Conservation (phyloP, 2,329 filamentous ascomycete genomes). For the Pestalotiopsis sp. region DNA sequence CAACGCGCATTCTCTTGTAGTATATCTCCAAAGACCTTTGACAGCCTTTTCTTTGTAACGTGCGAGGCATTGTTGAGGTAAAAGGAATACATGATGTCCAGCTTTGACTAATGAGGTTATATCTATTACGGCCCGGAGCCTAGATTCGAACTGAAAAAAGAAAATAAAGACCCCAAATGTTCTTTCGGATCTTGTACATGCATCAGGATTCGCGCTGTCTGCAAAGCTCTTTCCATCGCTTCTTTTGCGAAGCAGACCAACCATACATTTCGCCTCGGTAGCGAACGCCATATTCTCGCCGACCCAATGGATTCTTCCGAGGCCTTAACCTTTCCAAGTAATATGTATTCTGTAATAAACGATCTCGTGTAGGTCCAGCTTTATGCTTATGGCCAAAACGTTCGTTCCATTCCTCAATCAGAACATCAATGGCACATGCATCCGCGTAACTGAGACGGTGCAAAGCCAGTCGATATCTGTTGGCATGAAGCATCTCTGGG, state of each 20-base stretch:
- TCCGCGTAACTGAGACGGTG: neutral
- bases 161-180: neutral
- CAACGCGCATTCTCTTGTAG: neutral
- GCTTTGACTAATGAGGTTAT: neutral
- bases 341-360: neutral
- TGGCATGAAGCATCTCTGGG: neutral
- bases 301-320: neutral
- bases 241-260: neutral
- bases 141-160: neutral
- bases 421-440: neutral
- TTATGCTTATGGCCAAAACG: neutral
- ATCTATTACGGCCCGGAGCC: neutral
- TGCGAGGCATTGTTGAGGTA: neutral
- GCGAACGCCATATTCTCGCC: neutral
- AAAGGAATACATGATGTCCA: neutral
- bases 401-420: neutral
- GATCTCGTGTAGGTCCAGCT: neutral
- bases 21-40: too few relatives aligned
- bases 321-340: neutral
- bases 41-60: too few relatives aligned
- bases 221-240: neutral
- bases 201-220: neutral
- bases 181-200: neutral
- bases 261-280: neutral
- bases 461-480: neutral